Percentiles rank a stretch among this genome's conserved stretches.
These are phyloP conservation scores for Eucalyptus grandis DNA, from an alignment of 345 rosid genomes.

Conservation along the genomic window DNA sequence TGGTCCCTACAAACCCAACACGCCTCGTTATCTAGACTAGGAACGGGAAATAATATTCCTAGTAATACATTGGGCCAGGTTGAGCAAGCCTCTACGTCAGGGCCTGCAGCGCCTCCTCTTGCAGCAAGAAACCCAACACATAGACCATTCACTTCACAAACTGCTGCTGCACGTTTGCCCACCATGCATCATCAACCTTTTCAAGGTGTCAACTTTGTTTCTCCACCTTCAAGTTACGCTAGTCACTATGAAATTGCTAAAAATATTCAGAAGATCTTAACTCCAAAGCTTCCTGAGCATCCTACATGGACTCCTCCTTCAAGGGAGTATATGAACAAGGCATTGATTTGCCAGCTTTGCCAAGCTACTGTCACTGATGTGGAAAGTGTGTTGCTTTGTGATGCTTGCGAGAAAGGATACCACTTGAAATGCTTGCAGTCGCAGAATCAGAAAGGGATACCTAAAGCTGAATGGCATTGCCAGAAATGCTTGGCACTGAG, in stretches of 20 bases:
- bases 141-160: conserved; percentile 50
- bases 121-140: conserved; percentile 39
- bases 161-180: conserved; percentile 29
- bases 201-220: conserved; percentile 39
- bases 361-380: conserved; percentile 52
- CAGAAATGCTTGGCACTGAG: conserved; percentile 50
- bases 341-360: conserved; percentile 68
- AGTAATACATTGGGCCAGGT: conserved; percentile 31
- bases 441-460: conserved; percentile 51
- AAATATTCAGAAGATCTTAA: conserved; percentile 57
- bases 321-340: conserved; percentile 77
- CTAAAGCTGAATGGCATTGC: conserved; percentile 94
- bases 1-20: conserved; percentile 68
- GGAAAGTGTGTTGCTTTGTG: conserved; percentile 71
- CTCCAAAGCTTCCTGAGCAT: conserved; percentile 42
- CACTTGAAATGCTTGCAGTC: conserved; percentile 75
- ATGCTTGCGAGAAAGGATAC: conserved; percentile 88
- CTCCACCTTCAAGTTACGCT: conserved; percentile 18
- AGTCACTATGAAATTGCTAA: conserved; percentile 63
- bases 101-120: conserved; percentile 21
- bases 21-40: conserved; percentile 26
- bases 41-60: conserved; percentile 36
- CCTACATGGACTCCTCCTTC: conserved; percentile 94
- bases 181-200: conserved; percentile 37
- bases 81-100: conserved; percentile 30